These are phyloP conservation scores for Cryptococcus sp. DNA, from an alignment of 1,284 basidiomycete genomes.

Conservation along the genomic window DNA sequence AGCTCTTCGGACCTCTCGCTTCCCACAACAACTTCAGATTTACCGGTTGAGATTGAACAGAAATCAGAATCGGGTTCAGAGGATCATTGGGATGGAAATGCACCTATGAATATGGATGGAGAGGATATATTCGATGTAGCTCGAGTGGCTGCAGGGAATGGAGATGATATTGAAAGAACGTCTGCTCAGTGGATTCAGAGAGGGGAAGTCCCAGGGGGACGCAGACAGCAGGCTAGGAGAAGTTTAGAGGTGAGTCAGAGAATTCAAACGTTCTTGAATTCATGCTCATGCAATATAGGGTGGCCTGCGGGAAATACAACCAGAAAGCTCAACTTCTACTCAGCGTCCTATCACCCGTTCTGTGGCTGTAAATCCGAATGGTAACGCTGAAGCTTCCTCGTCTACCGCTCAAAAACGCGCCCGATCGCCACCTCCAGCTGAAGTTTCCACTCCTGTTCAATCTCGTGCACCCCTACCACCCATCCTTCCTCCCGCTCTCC, in stretches of 20 bases:
- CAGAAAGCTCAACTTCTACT: too few species aligned
- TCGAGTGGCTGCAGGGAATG: conserved; percentile 23
- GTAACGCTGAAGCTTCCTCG: not conserved
- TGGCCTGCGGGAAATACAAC: too few species aligned
- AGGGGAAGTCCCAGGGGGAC: conserved; percentile 25
- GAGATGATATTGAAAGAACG: conserved; percentile 25
- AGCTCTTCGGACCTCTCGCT: conserved; percentile 8
- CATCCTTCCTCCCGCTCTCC: not conserved
- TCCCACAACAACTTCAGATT: conserved; percentile 12
- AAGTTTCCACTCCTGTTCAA: not conserved
- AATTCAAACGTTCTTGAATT: not conserved
- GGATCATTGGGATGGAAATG: conserved; percentile 37
- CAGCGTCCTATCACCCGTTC: too few species aligned
- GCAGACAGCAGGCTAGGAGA: conserved; percentile 16
- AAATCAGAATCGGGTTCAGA: conserved; percentile 39
- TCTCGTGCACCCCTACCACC: conserved; percentile 7
- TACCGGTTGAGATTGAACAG: conserved; percentile 14
- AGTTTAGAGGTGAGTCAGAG: conserved; percentile 13
- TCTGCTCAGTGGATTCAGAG: conserved; percentile 24
- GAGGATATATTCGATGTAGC: conserved; percentile 36
- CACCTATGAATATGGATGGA: conserved; percentile 21
- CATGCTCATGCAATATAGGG: not conserved
- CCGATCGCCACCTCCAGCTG: not conserved
- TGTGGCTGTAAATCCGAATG: not conserved
- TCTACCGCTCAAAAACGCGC: not conserved